Evolutionary conservation across 78 protist species (phyloP).

Genomic region (Chrysochromulina parva): DNA sequence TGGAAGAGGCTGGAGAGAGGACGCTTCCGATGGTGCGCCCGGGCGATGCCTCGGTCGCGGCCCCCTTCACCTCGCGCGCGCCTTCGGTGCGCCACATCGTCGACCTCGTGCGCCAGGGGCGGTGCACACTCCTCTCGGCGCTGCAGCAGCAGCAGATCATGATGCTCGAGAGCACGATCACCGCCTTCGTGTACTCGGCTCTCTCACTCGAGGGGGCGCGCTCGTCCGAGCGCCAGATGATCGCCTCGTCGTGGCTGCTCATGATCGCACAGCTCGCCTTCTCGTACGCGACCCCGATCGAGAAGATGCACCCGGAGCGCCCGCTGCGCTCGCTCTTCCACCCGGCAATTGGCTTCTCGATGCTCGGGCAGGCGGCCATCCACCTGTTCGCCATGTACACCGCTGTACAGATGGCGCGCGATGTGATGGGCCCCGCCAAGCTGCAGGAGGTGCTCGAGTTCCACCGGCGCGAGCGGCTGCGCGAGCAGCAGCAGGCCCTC

Average conservation of each 20-base stretch:
- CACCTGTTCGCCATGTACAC: background rate
- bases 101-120: constrained; percentile 36
- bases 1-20: background rate
- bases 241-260: constrained; percentile 38
- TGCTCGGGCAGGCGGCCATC: constrained; percentile 34
- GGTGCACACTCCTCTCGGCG: constrained; percentile 42
- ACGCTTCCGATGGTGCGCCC: constrained; percentile 17
- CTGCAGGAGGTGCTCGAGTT: constrained; percentile 25
- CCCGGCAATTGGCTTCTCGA: constrained; percentile 42
- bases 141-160: constrained; percentile 49
- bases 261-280: constrained; percentile 46
- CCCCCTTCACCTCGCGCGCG: constrained; percentile 57
- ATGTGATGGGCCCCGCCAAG: constrained; percentile 15
- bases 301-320: background rate
- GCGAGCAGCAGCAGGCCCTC: background rate
- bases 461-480: background rate
- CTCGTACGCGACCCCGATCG: constrained; percentile 51
- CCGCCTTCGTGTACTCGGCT: constrained; percentile 38
- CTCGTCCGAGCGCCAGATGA: constrained; percentile 37
- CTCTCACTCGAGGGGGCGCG: constrained; percentile 46
- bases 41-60: constrained; percentile 62
- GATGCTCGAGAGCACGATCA: constrained; percentile 43
- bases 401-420: background rate
- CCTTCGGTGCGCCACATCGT: constrained; percentile 34
- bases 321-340: constrained; percentile 47